These are phyloP conservation scores for Phellopilus nigrolimitatus DNA, from an alignment of 1,284 basidiomycete species.

Conservation along the genomic window DNA sequence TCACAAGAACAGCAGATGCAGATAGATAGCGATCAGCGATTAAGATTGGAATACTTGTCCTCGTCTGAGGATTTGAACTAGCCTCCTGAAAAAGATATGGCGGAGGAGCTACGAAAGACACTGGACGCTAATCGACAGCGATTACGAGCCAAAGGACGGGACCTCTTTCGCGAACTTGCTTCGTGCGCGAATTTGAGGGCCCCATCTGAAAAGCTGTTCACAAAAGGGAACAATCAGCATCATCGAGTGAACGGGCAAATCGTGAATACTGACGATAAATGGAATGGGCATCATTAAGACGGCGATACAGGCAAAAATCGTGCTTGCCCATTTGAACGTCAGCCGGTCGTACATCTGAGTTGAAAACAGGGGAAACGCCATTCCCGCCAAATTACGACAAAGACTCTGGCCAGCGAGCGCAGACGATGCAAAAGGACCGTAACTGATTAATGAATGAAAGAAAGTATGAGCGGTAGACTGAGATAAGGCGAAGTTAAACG, in stretches of 20 bases:
- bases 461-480: background rate
- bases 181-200: constrained; percentile 52
- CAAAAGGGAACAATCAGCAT: background rate
- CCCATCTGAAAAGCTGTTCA: constrained; percentile 56
- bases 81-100: too few relatives aligned
- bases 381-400: constrained; percentile 57
- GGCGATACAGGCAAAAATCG: constrained; percentile 61
- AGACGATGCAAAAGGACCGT: constrained; percentile 71
- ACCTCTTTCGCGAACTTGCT: constrained; percentile 49
- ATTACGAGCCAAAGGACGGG: constrained; percentile 14
- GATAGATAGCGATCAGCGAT: too few relatives aligned
- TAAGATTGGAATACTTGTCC: too few relatives aligned
- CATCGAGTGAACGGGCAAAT: constrained; percentile 13
- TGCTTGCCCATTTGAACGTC: constrained; percentile 68
- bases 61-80: too few relatives aligned
- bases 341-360: constrained; percentile 55
- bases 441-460: constrained; percentile 43
- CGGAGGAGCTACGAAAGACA: too few relatives aligned
- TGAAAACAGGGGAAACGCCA: constrained; percentile 62
- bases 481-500: too few relatives aligned
- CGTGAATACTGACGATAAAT: constrained; percentile 41
- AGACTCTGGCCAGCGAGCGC: constrained; percentile 76
- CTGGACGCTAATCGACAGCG: too few relatives aligned
- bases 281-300: constrained; percentile 61
- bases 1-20: too few relatives aligned